Conservation (phyloP, 148 eudicot genomes). For the Beta vulgaris region DNA sequence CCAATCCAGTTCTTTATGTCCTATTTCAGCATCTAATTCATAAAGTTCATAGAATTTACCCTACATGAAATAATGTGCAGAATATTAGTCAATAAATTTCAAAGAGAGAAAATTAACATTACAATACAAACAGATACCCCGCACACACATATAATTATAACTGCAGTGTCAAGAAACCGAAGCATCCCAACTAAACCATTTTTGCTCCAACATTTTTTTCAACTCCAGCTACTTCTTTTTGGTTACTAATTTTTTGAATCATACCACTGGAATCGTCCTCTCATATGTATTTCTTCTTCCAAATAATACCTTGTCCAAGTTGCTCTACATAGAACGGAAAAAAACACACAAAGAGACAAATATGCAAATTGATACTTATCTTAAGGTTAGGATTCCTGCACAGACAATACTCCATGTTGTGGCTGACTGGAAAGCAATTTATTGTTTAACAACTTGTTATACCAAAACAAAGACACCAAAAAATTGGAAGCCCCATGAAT, state of each 20-base stretch:
- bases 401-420: background rate
- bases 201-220: background rate
- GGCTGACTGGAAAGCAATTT: background rate
- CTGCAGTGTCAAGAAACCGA: too few species aligned
- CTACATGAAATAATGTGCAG: constrained; percentile 32
- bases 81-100: background rate
- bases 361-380: background rate
- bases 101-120: too few species aligned
- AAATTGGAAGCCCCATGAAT: background rate
- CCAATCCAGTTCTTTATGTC: constrained; percentile 98
- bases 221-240: background rate
- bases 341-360: background rate
- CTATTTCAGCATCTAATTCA: constrained; percentile 97
- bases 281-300: background rate
- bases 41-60: constrained; percentile 97
- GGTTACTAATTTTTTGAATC: background rate
- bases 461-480: background rate
- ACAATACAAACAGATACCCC: too few species aligned
- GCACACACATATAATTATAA: too few species aligned
- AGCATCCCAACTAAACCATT: background rate
- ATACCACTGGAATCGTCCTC: background rate
- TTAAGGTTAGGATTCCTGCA: background rate
- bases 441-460: background rate
- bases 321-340: background rate
- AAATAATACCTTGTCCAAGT: background rate